These are phyloP conservation scores for Abelmoschus esculentus DNA, from an alignment of 345 rosid species.

Conservation along the genomic window DNA sequence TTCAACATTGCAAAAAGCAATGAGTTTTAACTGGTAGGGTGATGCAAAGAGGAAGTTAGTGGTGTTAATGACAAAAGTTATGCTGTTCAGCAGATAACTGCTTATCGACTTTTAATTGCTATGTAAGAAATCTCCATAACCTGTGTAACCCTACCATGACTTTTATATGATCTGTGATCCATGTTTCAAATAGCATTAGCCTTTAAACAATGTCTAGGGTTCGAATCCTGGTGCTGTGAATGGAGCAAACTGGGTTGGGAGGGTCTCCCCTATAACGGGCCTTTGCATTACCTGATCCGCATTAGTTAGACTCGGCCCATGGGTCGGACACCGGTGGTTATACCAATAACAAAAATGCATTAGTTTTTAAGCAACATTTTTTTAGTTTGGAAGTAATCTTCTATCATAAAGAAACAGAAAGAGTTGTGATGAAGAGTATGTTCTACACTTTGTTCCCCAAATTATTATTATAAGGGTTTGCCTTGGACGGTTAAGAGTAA, in stretches of 20 bases:
- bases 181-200: not conserved
- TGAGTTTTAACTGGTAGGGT: not conserved
- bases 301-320: too few relatives aligned
- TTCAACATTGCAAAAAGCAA: not conserved
- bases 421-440: not conserved
- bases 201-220: not conserved
- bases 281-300: too few relatives aligned
- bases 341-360: not conserved
- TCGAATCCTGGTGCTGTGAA: too few relatives aligned
- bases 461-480: not conserved
- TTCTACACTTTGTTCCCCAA: not conserved
- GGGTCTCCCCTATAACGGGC: too few relatives aligned
- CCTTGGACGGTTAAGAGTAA: not conserved
- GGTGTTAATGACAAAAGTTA: not conserved
- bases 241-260: too few relatives aligned
- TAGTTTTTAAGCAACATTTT: not conserved
- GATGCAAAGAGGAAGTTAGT: not conserved
- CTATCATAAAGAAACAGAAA: not conserved
- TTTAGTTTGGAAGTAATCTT: not conserved
- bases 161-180: not conserved
- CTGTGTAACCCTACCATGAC: not conserved
- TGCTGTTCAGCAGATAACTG: not conserved
- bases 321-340: too few relatives aligned
- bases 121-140: not conserved
- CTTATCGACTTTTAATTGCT: not conserved